phyloP scores from a whole-genome alignment of 345 rosid species.

The Salix brachista region DNA sequence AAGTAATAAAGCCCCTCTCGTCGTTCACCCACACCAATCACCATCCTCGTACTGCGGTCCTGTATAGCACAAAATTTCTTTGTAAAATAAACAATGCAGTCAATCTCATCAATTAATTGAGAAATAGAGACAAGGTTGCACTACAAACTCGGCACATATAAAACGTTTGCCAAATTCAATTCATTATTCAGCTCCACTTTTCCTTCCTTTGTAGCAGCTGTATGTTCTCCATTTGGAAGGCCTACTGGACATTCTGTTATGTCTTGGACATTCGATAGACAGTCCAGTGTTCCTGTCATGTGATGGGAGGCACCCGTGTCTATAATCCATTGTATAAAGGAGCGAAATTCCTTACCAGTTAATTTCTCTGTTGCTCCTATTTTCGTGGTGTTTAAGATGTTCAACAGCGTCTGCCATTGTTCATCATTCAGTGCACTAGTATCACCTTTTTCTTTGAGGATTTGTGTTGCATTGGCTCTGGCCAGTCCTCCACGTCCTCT shows the following conservation, averaged over 20 bases:
- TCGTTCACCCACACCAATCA: conserved; percentile 14
- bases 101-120: background rate
- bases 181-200: background rate
- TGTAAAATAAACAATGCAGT: background rate
- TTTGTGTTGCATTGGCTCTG: background rate
- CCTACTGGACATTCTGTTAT: background rate
- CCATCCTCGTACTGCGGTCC: conserved; percentile 16
- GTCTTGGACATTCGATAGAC: background rate
- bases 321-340: background rate
- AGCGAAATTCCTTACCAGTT: background rate
- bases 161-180: background rate
- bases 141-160: background rate
- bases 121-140: conserved; percentile 2
- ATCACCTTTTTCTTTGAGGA: background rate
- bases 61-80: conserved; percentile 1
- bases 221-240: background rate
- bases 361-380: background rate
- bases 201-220: background rate
- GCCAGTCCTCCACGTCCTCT: background rate
- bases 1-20: background rate
- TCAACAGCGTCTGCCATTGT: background rate
- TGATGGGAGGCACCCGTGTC: conserved; percentile 2
- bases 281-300: background rate
- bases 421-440: background rate
- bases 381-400: background rate